Evolutionary conservation across 345 rosid genomes (phyloP).

Genomic region (Arabis hirsuta): DNA sequence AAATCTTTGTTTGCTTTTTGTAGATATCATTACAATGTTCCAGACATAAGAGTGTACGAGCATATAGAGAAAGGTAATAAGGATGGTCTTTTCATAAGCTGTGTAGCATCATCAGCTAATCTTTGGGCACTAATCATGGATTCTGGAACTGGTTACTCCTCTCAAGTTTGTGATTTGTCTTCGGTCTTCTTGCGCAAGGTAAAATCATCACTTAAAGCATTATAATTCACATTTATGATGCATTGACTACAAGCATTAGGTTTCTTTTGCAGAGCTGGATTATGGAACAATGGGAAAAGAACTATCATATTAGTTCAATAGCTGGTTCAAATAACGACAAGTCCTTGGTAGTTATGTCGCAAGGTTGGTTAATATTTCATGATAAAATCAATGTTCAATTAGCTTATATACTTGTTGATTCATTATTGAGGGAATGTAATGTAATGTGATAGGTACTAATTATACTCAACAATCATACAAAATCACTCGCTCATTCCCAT

Average conservation of each 20-base stretch:
- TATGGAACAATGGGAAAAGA: conserved; percentile 98
- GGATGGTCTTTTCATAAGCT: conserved; percentile 85
- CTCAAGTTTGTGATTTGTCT: conserved; percentile 90
- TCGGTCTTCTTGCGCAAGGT: conserved; percentile 89
- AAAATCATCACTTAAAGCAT: conserved; percentile 24
- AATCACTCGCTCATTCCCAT: conserved; percentile 95
- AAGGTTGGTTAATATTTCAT: conserved; percentile 57
- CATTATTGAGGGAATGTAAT: conserved; percentile 5
- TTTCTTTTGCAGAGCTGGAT: conserved; percentile 77
- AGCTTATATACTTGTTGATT: neutral
- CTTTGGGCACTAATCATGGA: conserved; percentile 98
- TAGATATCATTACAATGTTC: conserved; percentile 95
- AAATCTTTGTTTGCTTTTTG: conserved; percentile 33
- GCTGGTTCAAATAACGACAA: conserved; percentile 93
- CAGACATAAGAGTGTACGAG: conserved; percentile 69
- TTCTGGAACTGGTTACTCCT: conserved; percentile 90
- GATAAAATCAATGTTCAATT: neutral
- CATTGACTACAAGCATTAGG: neutral
- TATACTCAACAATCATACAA: conserved; percentile 98
- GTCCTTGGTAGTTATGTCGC: conserved; percentile 93
- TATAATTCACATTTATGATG: neutral
- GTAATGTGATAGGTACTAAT: conserved; percentile 68
- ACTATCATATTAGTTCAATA: conserved; percentile 85
- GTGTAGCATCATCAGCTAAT: conserved; percentile 85
- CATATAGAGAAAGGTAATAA: conserved; percentile 92